Percentiles rank a stretch among this genome's conserved stretches.
Evolutionary conservation across 2,329 filamentous ascomycete species (phyloP).

Genomic region (Kalmusia sp.): DNA sequence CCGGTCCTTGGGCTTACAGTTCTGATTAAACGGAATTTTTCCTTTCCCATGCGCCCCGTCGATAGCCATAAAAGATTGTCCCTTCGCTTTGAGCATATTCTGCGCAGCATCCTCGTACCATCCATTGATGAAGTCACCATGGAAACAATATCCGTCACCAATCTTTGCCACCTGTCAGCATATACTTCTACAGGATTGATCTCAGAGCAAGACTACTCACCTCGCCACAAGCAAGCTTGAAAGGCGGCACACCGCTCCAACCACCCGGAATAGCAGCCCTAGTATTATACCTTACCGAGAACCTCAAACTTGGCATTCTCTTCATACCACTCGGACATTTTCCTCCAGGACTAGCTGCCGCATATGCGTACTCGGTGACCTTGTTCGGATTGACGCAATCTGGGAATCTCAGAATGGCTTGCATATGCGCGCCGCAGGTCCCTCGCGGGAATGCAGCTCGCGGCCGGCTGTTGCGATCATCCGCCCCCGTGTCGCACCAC

Average conservation of each 20-base stretch:
- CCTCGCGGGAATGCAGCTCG: constrained; percentile 38
- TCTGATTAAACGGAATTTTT: constrained; percentile 21
- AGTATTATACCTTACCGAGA: constrained; percentile 53
- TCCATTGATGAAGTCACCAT: constrained; percentile 55
- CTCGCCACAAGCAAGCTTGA: constrained; percentile 49
- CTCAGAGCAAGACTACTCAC: constrained; percentile 13
- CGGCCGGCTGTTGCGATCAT: constrained; percentile 16
- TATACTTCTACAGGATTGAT: not conserved
- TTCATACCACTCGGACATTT: constrained; percentile 50
- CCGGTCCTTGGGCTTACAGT: constrained; percentile 42
- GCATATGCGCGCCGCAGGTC: constrained; percentile 42
- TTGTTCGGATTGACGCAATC: constrained; percentile 47
- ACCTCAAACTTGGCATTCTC: constrained; percentile 51
- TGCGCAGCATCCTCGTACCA: constrained; percentile 48
- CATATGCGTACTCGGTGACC: constrained; percentile 29
- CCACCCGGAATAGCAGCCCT: constrained; percentile 48
- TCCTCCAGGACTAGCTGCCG: constrained; percentile 35
- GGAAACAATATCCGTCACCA: constrained; percentile 43
- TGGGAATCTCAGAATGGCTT: constrained; percentile 39
- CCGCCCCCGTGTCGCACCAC: constrained; percentile 19
- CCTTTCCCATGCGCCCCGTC: constrained; percentile 40
- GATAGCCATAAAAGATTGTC: constrained; percentile 37
- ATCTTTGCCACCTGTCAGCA: constrained; percentile 11
- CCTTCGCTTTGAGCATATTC: constrained; percentile 48
- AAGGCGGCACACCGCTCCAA: constrained; percentile 49